Base-by-base conservation (phyloP, 352 stramenopile species). In the Phytopythium boreale region DNA sequence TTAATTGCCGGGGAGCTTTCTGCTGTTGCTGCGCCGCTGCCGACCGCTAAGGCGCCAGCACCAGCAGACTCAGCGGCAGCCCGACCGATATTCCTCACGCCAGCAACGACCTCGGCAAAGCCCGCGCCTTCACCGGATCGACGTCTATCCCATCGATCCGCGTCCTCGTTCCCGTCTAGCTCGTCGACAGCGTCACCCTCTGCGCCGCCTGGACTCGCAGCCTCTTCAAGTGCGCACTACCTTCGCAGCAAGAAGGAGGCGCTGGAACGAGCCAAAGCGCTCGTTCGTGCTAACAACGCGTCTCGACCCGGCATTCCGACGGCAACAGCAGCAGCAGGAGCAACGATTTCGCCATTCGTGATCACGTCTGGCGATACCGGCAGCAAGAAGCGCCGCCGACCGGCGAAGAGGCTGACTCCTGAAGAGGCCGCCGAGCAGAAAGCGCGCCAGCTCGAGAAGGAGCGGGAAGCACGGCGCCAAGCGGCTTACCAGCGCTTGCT, bases 401-500 rank as follows among this genome's bases (percentile, higher is more conserved):
- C 51, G 19, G 70, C 65, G 36, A 74, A 64, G 41, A 84, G 79
- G 24, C 60, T 61, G 29, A 79, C 58, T 4, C 46, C 64, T 0
- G 67, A 80, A 49, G 70, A 85, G 52, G 56, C 68, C 22, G 66
- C 74, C n/a, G 49, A 61, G 15, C 52, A 64, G 20, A 62, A 58
- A 4, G 60, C 46, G 2, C 44, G 58, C 44, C 63, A 70, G 36
- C 19, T 84, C 7, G 77, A 87, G 49, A 68, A 63, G 26, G 79
- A 91, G 61, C 77, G 78, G 15, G 76, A 91, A 34, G 62, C 64
- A 31, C 66, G 80, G 26, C 68, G 79, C 29, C 72, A 84, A 58
- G 75, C 79, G 29, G 84, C 84, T 8, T 86, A 86, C 59, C 75
- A 88, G 51, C 78, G 84, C 2, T 64, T 93, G 4, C 20, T 87